A percentile compares a stretch with the other conserved stretches of the same genome.
Evolutionary conservation across 1,139 yeast genomes (phyloP).

Genomic region (Geotrichum klebahnii): DNA sequence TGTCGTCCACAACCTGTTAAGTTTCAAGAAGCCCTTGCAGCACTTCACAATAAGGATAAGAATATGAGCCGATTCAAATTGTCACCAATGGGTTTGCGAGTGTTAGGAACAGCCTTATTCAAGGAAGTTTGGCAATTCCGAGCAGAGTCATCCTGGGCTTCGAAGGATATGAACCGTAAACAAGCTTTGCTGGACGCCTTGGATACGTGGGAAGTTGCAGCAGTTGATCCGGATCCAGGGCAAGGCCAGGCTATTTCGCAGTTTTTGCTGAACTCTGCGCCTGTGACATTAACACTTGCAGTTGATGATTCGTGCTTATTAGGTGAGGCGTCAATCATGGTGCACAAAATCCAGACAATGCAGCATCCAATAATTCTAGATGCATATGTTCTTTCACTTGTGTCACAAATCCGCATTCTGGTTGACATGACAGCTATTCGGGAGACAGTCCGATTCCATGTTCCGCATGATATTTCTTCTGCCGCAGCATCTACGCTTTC

Average conservation of each 20-base stretch:
- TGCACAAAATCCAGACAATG: constrained; percentile 24
- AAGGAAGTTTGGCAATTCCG: constrained; percentile 14
- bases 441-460: constrained; percentile 28
- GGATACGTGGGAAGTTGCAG: constrained; percentile 23
- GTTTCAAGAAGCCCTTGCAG: constrained; percentile 5
- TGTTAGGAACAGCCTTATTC: constrained; percentile 16
- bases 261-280: constrained; percentile 10
- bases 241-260: constrained; percentile 30
- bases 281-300: constrained; percentile 8
- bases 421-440: constrained; percentile 28
- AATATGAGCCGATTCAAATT: not conserved
- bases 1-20: not conserved
- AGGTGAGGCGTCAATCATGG: constrained; percentile 7
- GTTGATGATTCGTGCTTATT: constrained; percentile 4
- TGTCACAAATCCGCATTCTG: constrained; percentile 29
- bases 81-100: constrained; percentile 20
- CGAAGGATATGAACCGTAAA: not conserved
- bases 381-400: constrained; percentile 26
- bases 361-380: constrained; percentile 31
- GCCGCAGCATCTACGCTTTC: constrained; percentile 27
- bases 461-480: constrained; percentile 30
- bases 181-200: constrained; percentile 1
- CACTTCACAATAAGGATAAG: not conserved
- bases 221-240: constrained; percentile 30
- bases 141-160: constrained; percentile 1